A percentile compares a stretch with the other conserved stretches of the same genome.
Evolutionary conservation across 2,329 filamentous ascomycete genomes (phyloP).

Genomic region (Diaporthe nobilis): DNA sequence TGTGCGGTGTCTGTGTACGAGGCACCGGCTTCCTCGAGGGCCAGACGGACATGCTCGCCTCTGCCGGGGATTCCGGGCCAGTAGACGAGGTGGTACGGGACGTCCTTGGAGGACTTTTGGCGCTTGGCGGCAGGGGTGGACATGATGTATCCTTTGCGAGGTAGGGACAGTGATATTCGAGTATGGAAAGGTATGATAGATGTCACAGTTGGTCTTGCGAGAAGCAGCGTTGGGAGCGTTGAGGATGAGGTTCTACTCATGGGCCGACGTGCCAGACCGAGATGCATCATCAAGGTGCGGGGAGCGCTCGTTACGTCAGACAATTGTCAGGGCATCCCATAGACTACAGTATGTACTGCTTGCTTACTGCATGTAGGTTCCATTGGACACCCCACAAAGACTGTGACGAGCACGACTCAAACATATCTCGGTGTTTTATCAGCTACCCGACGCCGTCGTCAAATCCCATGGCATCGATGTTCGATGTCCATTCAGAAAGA

Average conservation of each 20-base stretch:
- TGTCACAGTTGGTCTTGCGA: neutral
- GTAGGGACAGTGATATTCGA: neutral
- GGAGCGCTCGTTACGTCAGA: constrained; percentile 28
- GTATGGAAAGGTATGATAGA: neutral
- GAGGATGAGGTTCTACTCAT: neutral
- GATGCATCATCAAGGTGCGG: constrained; percentile 5
- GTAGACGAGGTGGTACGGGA: constrained; percentile 77
- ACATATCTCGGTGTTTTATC: neutral
- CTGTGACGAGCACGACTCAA: neutral
- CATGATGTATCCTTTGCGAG: constrained; percentile 12
- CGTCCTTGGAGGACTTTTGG: constrained; percentile 59
- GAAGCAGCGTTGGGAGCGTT: neutral
- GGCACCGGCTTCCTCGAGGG: constrained; percentile 77
- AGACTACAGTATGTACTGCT: neutral
- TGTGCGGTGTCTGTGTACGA: constrained; percentile 74
- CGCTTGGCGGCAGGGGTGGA: constrained; percentile 49
- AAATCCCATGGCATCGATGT: neutral
- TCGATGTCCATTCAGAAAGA: neutral
- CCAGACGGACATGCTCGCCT: constrained; percentile 80
- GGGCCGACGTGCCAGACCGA: neutral
- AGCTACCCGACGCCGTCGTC: neutral
- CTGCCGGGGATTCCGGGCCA: constrained; percentile 81
- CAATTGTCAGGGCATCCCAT: neutral
- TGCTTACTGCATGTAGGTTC: constrained; percentile 6
- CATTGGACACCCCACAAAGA: neutral